Base-by-base conservation (phyloP, 169 alveolate genomes). In the Plasmodium vinckei region DNA sequence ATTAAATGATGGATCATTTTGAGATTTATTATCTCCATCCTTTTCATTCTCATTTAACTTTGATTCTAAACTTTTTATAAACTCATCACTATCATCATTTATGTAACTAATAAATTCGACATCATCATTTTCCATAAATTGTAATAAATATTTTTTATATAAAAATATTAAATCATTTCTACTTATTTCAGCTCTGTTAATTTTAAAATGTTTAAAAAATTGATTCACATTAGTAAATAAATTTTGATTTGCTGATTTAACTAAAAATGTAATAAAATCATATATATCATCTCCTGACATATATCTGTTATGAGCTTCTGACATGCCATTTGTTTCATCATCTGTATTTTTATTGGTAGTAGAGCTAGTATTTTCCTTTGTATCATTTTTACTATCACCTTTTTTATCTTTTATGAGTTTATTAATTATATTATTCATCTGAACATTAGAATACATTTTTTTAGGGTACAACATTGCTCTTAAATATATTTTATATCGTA, bases 211-310 rank as follows among this genome's bases (percentile, higher is more conserved):
- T 59, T 86, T 86, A 47, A 86, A 86, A 86, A 86, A 86, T 10
- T 86, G 91, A 27, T 86, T 86, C 3, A 86, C 73, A 59, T 86
- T 86, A n/a, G 91, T 86, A 63, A 86, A 86, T 42, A 86, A 64
- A 53, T 86, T 86, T 61, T 86, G 91, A 57, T 86, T 86, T 1
- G 91, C 91, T 2, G 91, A 68, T 19, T 72, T 70, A 23, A 86
- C 87, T 61, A 86, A 70, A 33, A 86, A 86, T 13, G 91, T 86
- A 47, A 86, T 86, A 59, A 86, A 86, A 23, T 86, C 91, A 19
- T 86, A 60, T 63, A 86, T 87, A 51, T 86, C 91, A 2, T 86
- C 77, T 12, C 91, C 91, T n/a, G 91, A 86, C 91, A 86, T 86
- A 65, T 69, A 86, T 70, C 87, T 57, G 23, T 57, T 82, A 46